These are phyloP conservation scores for Senna siamea DNA, from an alignment of 306 rosid species.

Conservation along the genomic window DNA sequence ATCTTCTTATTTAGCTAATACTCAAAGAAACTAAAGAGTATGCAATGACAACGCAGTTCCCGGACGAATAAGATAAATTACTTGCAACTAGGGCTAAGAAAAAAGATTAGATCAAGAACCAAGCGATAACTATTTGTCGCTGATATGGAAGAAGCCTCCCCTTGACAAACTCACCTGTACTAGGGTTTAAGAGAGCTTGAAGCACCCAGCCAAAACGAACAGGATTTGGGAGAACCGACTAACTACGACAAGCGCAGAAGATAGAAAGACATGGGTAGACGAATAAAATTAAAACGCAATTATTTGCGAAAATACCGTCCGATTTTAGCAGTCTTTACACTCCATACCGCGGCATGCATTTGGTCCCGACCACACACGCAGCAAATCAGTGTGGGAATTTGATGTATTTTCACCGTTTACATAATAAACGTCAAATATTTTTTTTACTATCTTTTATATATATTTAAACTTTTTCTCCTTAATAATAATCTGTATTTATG, in stretches of 20 bases:
- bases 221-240: neutral
- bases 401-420: too few relatives aligned
- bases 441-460: too few relatives aligned
- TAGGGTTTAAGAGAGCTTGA: slow-evolving; percentile 54
- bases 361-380: neutral
- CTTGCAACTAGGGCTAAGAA: slow-evolving; percentile 8
- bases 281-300: neutral
- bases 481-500: too few relatives aligned
- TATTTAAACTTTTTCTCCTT: too few relatives aligned
- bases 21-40: slow-evolving; percentile 1
- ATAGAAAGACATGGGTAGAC: neutral
- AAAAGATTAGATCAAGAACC: neutral
- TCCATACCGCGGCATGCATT: neutral
- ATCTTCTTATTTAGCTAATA: neutral
- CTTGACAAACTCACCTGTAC: neutral
- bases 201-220: neutral
- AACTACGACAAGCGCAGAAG: neutral
- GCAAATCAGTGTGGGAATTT: too few relatives aligned
- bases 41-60: slow-evolving; percentile 1
- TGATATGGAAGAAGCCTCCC: neutral
- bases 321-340: neutral
- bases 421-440: too few relatives aligned
- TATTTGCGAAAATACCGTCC: neutral
- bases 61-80: neutral
- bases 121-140: neutral